Evolutionary conservation across 129 eudicot genomes (phyloP).

Genomic region (Centaurea solstitialis): DNA sequence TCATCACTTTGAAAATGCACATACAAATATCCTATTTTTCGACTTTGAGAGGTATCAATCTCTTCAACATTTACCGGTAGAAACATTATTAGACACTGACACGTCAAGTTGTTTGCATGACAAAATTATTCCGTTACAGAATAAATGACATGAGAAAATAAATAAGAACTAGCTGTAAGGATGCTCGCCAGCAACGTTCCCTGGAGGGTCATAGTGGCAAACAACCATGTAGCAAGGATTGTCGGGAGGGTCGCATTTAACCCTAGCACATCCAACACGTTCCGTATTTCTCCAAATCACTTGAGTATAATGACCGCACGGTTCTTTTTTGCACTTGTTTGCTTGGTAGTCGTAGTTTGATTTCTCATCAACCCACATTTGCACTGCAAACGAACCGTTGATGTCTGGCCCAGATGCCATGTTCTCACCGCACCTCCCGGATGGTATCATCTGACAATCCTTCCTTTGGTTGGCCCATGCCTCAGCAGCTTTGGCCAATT

Average conservation of each 20-base stretch:
- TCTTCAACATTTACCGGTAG: background rate
- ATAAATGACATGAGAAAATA: background rate
- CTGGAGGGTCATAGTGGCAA: slow-evolving; percentile 32
- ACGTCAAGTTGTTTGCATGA: background rate
- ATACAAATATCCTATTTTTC: background rate
- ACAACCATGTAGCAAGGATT: slow-evolving; percentile 4
- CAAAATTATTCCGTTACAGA: background rate
- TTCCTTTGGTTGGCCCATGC: slow-evolving; percentile 40
- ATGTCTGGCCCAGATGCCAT: slow-evolving; percentile 46
- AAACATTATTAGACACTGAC: slow-evolving; percentile 4
- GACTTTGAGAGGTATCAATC: background rate
- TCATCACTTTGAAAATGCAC: background rate
- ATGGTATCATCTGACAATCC: slow-evolving; percentile 46
- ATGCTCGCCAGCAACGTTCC: slow-evolving; percentile 37
- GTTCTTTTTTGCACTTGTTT: slow-evolving; percentile 38
- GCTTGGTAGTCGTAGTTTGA: slow-evolving; percentile 19
- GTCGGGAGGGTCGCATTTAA: slow-evolving; percentile 7
- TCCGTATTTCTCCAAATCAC: slow-evolving; percentile 54
- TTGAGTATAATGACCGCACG: slow-evolving; percentile 67
- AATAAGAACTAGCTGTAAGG: slow-evolving; percentile 31
- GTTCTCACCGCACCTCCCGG: slow-evolving; percentile 69
- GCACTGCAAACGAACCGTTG: slow-evolving; percentile 41
- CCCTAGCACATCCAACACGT: slow-evolving; percentile 50
- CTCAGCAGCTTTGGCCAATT: slow-evolving; percentile 37
- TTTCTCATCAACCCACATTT: slow-evolving; percentile 58